Evolutionary conservation across 345 rosid species (phyloP).

Genomic region (Gossypium raimondii): DNA sequence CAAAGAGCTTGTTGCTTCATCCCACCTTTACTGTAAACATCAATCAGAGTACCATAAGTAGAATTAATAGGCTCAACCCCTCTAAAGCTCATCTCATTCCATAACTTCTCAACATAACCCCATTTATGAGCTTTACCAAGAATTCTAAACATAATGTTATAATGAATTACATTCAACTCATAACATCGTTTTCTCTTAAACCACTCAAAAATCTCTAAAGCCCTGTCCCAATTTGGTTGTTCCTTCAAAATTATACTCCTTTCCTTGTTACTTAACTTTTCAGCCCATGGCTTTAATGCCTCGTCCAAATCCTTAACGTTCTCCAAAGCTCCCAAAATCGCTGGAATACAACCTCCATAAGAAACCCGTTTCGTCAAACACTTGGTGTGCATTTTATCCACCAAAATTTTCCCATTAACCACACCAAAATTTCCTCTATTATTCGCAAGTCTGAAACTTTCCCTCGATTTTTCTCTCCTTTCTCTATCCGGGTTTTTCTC

Average conservation of each 20-base stretch:
- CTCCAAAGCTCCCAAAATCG: slow-evolving; percentile 65
- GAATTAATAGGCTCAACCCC: slow-evolving; percentile 61
- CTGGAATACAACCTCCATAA: slow-evolving; percentile 69
- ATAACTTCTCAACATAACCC: slow-evolving; percentile 49
- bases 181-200: slow-evolving; percentile 61
- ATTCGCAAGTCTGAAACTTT: slow-evolving; percentile 18
- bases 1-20: slow-evolving; percentile 47
- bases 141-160: slow-evolving; percentile 66
- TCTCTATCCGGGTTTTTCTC: slow-evolving; percentile 33
- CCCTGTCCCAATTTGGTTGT: slow-evolving; percentile 77
- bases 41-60: slow-evolving; percentile 82
- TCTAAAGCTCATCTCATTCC: slow-evolving; percentile 59
- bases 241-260: slow-evolving; percentile 84
- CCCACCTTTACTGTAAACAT: slow-evolving; percentile 84
- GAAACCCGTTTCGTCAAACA: slow-evolving; percentile 75
- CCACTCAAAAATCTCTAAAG: slow-evolving; percentile 82
- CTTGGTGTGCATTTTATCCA: slow-evolving; percentile 42
- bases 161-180: slow-evolving; percentile 82
- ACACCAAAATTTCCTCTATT: slow-evolving; percentile 11
- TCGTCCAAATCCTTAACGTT: slow-evolving; percentile 50
- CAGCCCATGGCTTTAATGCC: slow-evolving; percentile 80
- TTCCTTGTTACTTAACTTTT: slow-evolving; percentile 62
- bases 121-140: slow-evolving; percentile 72
- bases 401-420: slow-evolving; percentile 7
- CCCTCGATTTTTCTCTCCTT: slow-evolving; percentile 10